These are phyloP conservation scores for Amanita pseudoporphyria DNA, from an alignment of 768 basidiomycete species.

Conservation along the genomic window DNA sequence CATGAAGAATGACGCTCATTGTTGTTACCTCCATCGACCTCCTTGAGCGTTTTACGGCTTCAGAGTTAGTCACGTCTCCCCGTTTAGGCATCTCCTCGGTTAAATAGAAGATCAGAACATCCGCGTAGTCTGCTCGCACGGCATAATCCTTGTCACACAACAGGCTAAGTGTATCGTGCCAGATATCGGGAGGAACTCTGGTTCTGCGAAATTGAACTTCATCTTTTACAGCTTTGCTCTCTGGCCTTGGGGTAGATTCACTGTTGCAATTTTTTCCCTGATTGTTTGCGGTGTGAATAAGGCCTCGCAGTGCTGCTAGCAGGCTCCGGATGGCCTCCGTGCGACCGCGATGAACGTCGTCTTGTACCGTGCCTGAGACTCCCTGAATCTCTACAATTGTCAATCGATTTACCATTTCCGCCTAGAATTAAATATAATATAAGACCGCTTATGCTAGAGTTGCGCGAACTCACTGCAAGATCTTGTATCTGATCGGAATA, in stretches of 20 bases:
- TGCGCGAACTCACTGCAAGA: conserved; percentile 42
- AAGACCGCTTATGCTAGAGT: not conserved
- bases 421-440: conserved; percentile 22
- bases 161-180: conserved; percentile 85
- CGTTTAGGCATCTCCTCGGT: conserved; percentile 63
- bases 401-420: conserved; percentile 71
- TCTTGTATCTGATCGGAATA: conserved; percentile 96
- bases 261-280: conserved; percentile 21
- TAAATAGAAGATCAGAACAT: conserved; percentile 68
- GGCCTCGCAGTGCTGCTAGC: conserved; percentile 57
- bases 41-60: conserved; percentile 36
- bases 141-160: conserved; percentile 71
- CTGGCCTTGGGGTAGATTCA: conserved; percentile 18
- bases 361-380: conserved; percentile 28
- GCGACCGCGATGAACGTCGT: conserved; percentile 27
- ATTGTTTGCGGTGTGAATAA: conserved; percentile 55
- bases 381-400: conserved; percentile 62
- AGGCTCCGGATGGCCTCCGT: conserved; percentile 63
- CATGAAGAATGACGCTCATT: conserved; percentile 37
- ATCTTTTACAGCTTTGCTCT: conserved; percentile 18
- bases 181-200: conserved; percentile 69
- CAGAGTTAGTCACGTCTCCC: conserved; percentile 38
- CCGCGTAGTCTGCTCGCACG: conserved; percentile 73
- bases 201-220: conserved; percentile 44
- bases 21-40: conserved; percentile 37